Base-by-base conservation (phyloP, 441 rosid species). In the Populus hybrid region DNA sequence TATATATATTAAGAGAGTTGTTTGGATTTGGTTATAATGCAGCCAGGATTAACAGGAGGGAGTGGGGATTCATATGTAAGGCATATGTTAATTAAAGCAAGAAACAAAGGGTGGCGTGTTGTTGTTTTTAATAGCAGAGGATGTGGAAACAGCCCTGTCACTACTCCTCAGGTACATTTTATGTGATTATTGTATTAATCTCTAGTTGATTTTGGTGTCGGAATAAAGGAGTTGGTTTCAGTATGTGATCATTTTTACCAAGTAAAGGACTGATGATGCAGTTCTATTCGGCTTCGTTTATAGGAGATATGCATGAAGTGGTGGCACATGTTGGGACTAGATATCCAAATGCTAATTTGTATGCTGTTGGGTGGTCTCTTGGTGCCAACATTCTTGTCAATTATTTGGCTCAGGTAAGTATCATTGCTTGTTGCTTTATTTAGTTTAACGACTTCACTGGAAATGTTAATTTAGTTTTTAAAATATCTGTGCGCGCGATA, bases 211-310 rank as follows among this genome's bases (percentile, higher is more conserved):
- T n/a, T n/a, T n/a, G n/a, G n/a, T n/a, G n/a, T n/a, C n/a, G n/a
- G n/a, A n/a, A n/a, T n/a, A n/a, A 31, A 20, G 66, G 56, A 36
- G 76, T 35, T 21, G 12, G 23, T 31, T n/a, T 59, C 9, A n/a
- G 4, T 35, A 31, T 21, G 42, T 64, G 45, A 70, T 38, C 63
- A 16, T 63, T 14, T 21, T 40, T 65, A 65, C 69, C 12, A 36
- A 18, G 21, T 69, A 7, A 16, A 63, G 21, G 69, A 82, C 79
- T 88, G 89, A 82, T 85, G 40, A 26, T 84, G 94, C 91, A 92
- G 97, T 92, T 94, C 91, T 94, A 93, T 89, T 94, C 97, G 71
- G 97, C 94, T 86, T 94, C 99, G 50, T 94, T 90, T 87, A 79
- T 90, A 64, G 99, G 97, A 81, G 97, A 94, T 71, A 85, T 88